Evolutionary conservation across 371 early-diverging fungal species (phyloP).

Genomic region (Apophysomyces sp.): DNA sequence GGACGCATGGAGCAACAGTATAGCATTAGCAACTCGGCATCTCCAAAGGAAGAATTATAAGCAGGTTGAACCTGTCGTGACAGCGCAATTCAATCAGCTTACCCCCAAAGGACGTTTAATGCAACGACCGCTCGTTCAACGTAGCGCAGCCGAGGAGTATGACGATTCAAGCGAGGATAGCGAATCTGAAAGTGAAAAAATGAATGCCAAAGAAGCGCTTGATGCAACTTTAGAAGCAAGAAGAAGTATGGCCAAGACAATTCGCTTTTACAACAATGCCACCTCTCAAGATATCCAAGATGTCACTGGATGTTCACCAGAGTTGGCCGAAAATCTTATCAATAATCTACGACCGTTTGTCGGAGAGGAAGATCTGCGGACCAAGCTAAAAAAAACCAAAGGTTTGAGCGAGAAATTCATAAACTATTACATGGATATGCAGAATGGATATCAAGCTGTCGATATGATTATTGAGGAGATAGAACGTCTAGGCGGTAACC

Average conservation of each 20-base stretch:
- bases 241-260: constrained; percentile 40
- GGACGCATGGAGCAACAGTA: neutral
- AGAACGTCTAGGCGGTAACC: constrained; percentile 53
- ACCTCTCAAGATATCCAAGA: constrained; percentile 61
- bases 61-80: neutral
- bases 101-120: neutral
- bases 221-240: constrained; percentile 14
- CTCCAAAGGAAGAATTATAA: neutral
- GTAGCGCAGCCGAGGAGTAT: neutral
- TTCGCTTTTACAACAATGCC: constrained; percentile 69
- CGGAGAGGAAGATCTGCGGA: constrained; percentile 53
- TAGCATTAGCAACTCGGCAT: neutral
- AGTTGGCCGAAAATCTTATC: constrained; percentile 58
- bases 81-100: neutral
- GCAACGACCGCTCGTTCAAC: neutral
- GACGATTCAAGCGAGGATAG: neutral
- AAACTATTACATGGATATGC: constrained; percentile 60
- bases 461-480: constrained; percentile 70
- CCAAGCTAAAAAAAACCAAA: constrained; percentile 49
- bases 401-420: constrained; percentile 63
- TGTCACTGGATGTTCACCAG: constrained; percentile 60
- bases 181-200: neutral
- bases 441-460: constrained; percentile 72
- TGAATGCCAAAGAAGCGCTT: neutral
- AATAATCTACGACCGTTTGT: constrained; percentile 61